phyloP scores from a whole-genome alignment of 768 basidiomycete genomes.

The Glaciozyma antarctica region DNA sequence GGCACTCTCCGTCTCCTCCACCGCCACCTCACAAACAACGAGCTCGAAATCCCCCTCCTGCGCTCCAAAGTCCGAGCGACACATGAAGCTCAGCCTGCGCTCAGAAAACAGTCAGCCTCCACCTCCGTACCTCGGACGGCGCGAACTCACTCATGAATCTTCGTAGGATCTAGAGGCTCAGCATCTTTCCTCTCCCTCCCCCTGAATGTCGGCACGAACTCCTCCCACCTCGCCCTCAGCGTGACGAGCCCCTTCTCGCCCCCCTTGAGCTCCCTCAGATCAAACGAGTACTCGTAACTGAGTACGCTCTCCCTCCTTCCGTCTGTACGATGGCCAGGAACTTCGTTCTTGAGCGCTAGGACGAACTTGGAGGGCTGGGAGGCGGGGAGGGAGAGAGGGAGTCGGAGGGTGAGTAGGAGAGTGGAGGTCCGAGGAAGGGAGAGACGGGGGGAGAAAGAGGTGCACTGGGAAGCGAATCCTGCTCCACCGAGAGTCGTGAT shows the following conservation, averaged over 20 bases:
- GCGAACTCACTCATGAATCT: neutral
- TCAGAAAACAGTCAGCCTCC: too few relatives aligned
- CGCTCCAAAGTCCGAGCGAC: too few relatives aligned
- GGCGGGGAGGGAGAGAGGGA: neutral
- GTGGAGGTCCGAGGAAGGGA: neutral
- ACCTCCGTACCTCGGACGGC: too few relatives aligned
- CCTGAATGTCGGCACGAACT: neutral
- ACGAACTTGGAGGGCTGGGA: neutral
- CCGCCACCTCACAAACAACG: too few relatives aligned
- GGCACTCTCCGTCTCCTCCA: too few relatives aligned
- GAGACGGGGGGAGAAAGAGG: neutral
- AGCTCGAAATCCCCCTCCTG: too few relatives aligned
- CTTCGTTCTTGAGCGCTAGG: neutral
- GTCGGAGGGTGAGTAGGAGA: neutral
- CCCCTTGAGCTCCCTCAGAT: neutral
- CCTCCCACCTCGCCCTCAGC: neutral
- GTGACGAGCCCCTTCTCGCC: conserved; percentile 1
- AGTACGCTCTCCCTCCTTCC: neutral
- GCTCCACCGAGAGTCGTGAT: conserved; percentile 33
- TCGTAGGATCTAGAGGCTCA: neutral
- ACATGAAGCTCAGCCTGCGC: too few relatives aligned
- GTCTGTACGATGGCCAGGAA: neutral
- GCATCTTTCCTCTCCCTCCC: neutral
- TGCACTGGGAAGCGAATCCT: conserved; percentile 33
- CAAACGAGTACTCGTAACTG: neutral